Percentiles rank a stretch among this genome's conserved stretches.
phyloP scores from a whole-genome alignment of 140 eudicot species.

The Bidens hawaiensis region DNA sequence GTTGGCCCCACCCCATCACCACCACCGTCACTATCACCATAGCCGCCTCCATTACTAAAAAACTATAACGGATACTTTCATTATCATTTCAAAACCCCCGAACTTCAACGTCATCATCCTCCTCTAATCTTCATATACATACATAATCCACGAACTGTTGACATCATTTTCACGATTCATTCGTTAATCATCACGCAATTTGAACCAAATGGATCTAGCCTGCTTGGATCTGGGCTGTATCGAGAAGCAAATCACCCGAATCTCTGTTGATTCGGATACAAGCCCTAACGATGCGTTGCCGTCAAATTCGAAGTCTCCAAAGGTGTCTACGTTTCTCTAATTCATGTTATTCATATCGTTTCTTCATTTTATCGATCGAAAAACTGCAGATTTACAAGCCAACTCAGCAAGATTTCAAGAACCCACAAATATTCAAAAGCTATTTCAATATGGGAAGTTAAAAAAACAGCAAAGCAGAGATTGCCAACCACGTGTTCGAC shows the following conservation, averaged over 20 bases:
- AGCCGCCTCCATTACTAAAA: slow-evolving; percentile 13
- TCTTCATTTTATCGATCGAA: slow-evolving; percentile 3
- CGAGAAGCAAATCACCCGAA: slow-evolving; percentile 43
- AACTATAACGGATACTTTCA: slow-evolving; percentile 49
- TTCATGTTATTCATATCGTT: not conserved
- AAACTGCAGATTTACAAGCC: slow-evolving; percentile 36
- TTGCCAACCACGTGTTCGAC: slow-evolving; percentile 10
- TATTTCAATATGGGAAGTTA: not conserved
- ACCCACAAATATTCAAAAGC: not conserved
- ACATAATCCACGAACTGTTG: not conserved
- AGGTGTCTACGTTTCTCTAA: slow-evolving; percentile 31
- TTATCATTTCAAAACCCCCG: not conserved
- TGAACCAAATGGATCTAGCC: slow-evolving; percentile 60
- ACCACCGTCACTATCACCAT: no score
- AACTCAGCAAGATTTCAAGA: not conserved
- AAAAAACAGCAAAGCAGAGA: not conserved
- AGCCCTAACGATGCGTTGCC: slow-evolving; percentile 31
- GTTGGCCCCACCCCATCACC: no score
- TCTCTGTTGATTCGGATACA: slow-evolving; percentile 26
- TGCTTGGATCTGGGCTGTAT: slow-evolving; percentile 81
- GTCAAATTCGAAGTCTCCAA: slow-evolving; percentile 43
- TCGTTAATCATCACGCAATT: not conserved
- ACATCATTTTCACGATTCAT: not conserved
- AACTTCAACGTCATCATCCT: not conserved
- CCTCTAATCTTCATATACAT: not conserved